Evolutionary conservation across 2,329 filamentous ascomycete genomes (phyloP), one percentile per base, ranked within the genome.

Genomic region (Verticillium zaregamsianum): DNA sequence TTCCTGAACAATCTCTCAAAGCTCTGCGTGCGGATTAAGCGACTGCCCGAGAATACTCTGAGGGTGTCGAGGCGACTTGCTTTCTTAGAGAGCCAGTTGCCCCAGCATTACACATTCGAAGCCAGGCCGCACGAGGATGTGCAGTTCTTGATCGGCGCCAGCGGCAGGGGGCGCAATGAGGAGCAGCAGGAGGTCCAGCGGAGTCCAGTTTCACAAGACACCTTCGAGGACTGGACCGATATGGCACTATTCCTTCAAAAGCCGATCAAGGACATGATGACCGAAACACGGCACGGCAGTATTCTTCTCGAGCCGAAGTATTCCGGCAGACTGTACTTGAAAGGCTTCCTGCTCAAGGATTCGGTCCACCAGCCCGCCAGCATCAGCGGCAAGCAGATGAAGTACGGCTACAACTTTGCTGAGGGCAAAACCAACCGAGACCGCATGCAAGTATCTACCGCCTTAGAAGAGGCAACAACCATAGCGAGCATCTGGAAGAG

Each of bases 1-100:
- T 67, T 71, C 55, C 72, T 72, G 56, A 69, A 39, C 15, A 39
- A 45, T 4, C 23, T 25, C 20, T 15, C 23, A 12, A 58, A 37
- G 7, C 23, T 58, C 15, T 33, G 28, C 11, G 54, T 33, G 9
- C 11, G 7, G 54, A 8, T 56, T 12, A n/a, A 31, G 12, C 28
- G 54, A 12, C 14, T 58, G 5, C n/a, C 35, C 5, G 23, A 32
- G n/a, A 45, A 3, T 2, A 7, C 8, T 17, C 2, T 9, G 8
- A 45, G 3, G 8, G n/a, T 3, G n/a, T 3, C 39, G 9, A 3
- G 17, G 5, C 15, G 17, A 14, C 17, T 11, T 45, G 17, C n/a
- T 20, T 14, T 2, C 3, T 2, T 15, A 12, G 9, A 6, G 9
- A 33, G 32, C 17, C 33, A 14, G 15, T 2, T 20, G 14, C 14